Evolutionary conservation across 2,329 filamentous ascomycete species (phyloP).

Genomic region (Capronia americana): DNA sequence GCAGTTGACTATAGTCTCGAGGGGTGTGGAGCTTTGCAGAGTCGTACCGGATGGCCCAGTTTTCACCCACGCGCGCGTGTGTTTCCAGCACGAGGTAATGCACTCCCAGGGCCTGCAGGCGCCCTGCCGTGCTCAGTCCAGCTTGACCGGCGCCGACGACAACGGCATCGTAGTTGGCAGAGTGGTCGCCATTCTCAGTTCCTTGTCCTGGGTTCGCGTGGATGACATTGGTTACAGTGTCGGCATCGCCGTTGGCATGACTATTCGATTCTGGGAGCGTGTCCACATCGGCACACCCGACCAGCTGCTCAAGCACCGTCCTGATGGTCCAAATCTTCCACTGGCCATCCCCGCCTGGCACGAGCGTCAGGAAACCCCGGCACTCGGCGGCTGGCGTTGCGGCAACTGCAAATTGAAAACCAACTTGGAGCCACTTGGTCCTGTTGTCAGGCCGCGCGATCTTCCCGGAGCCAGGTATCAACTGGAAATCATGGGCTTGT

Average conservation of each 20-base stretch:
- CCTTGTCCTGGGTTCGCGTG: no score
- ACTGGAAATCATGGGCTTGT: neutral
- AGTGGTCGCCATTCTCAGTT: no score
- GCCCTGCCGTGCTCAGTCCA: slow-evolving; percentile 53
- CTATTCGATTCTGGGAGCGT: neutral
- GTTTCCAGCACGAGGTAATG: slow-evolving; percentile 53
- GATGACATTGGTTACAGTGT: neutral
- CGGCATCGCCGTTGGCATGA: neutral
- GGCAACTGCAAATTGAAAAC: slow-evolving; percentile 35
- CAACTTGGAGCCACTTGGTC: slow-evolving; percentile 35
- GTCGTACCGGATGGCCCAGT: slow-evolving; percentile 55
- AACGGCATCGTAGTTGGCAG: slow-evolving; percentile 41
- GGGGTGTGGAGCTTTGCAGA: slow-evolving; percentile 46
- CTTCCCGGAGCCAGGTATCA: no score
- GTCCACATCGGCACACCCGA: slow-evolving; percentile 22
- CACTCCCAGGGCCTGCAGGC: slow-evolving; percentile 52
- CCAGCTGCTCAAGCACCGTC: slow-evolving; percentile 39
- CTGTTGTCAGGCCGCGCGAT: no score
- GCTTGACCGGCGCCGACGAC: slow-evolving; percentile 53
- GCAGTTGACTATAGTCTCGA: slow-evolving; percentile 36
- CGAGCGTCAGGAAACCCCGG: slow-evolving; percentile 28
- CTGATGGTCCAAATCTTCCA: slow-evolving; percentile 43
- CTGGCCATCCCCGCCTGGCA: slow-evolving; percentile 30
- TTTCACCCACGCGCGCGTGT: slow-evolving; percentile 53
- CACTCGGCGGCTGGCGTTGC: slow-evolving; percentile 24